Evolutionary conservation across 768 basidiomycete genomes (phyloP), one percentile per base, ranked within the genome.

Genomic region (Cyclocybe cylindracea): DNA sequence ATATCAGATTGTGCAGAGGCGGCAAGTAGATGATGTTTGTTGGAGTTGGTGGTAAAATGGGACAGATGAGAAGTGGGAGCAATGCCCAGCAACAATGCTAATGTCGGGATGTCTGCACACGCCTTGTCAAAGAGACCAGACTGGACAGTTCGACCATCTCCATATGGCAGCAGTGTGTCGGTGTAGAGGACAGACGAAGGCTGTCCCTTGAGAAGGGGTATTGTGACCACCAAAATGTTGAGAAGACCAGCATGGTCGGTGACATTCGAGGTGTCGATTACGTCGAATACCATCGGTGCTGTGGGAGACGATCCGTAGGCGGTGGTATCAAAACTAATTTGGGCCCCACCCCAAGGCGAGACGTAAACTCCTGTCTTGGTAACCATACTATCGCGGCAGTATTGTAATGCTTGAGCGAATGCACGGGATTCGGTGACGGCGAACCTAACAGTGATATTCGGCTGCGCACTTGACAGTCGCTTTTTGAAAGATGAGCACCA

Each of bases 181-280:
- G 78, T 78, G 39, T 76, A 70, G 5, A 82, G 56, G 2, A 71
- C 63, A 4, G 72, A 60, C 13, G 63, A 63, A 3, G 68, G 59
- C 10, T 56, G 53, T 9, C 47, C 44, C 13, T 63, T 63, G 6
- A 80, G 63, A 5, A 82, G 57, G 1, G 78, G 78, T 1, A 68
- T 49, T 0, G 72, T 58, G 3, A 65, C 63, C 32, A 71, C 45
- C 4, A 82, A 59, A 38, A 80, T 47, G 46, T 81, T 82, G 14
- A 81, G 52, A 9, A 79, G 60, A 0, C 78, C 80, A n/a, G 76
- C 29, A 55, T 78, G 77, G 56, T 82, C 79, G 1, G 64, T 55
- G 24, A 82, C 64, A 51, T 81, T 80, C 14, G 79, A 80, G 0
- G 79, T 75, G 33, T 82, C 78, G 34, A 82, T 75, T 47, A 77